phyloP scores from a whole-genome alignment of 139 green algal species.

The Pleodorina starrii region DNA sequence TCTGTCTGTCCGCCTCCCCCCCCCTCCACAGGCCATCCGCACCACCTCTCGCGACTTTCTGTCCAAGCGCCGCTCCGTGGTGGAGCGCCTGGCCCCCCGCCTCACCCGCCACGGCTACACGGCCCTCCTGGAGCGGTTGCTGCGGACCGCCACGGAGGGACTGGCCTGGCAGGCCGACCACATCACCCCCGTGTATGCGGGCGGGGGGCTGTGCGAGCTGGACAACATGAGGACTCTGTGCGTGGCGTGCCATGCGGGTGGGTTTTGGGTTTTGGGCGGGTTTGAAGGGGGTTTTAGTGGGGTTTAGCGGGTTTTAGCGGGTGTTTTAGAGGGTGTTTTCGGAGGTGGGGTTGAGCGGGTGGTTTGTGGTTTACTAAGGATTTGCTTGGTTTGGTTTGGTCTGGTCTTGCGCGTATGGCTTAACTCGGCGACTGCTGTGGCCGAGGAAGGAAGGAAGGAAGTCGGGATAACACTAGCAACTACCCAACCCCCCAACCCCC shows the following conservation, averaged over 20 bases:
- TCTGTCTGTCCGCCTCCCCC: background rate
- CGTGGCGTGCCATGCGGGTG: conserved; percentile 80
- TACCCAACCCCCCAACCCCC: no score
- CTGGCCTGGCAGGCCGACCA: conserved; percentile 94
- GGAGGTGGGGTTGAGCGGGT: no score
- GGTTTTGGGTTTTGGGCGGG: no score
- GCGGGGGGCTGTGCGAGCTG: conserved; percentile 88
- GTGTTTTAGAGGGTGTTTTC: no score
- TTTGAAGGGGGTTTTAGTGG: no score
- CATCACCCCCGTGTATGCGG: conserved; percentile 87
- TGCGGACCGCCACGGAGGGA: conserved; percentile 71
- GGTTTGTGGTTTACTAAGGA: no score
- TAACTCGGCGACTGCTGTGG: no score
- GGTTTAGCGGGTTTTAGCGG: no score
- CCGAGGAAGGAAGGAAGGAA: no score
- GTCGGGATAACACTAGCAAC: no score
- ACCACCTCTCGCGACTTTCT: conserved; percentile 42
- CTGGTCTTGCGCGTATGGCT: no score
- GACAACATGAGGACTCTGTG: conserved; percentile 95
- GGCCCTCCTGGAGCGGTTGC: conserved; percentile 13
- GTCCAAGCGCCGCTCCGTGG: conserved; percentile 35
- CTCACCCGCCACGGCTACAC: conserved; percentile 27
- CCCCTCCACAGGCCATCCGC: conserved; percentile 42
- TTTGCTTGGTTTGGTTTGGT: no score
- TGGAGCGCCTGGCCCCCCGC: conserved; percentile 17